Conservation (phyloP, 352 stramenopile genomes). For the Phytophthora hibernalis region DNA sequence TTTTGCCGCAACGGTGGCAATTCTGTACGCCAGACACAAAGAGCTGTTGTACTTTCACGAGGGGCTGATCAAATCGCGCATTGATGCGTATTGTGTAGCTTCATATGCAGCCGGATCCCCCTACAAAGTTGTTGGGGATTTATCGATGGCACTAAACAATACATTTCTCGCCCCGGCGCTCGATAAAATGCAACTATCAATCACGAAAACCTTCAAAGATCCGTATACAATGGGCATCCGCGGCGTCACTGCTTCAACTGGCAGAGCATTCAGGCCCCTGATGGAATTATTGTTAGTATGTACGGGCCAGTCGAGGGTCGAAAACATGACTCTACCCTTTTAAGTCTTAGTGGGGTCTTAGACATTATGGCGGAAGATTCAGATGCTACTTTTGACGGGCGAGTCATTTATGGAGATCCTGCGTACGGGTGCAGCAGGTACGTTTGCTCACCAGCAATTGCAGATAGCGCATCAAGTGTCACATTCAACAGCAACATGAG, state of each 20-base stretch:
- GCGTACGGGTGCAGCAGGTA: not conserved
- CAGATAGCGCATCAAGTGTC: not conserved
- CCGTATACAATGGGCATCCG: not conserved
- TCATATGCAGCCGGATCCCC: not conserved
- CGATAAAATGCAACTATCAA: not conserved
- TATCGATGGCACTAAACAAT: slow-evolving; percentile 10
- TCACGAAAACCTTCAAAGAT: slow-evolving; percentile 1
- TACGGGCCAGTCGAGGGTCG: not conserved
- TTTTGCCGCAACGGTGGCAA: not conserved
- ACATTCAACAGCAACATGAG: not conserved
- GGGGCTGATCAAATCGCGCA: not conserved
- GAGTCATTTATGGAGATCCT: not conserved
- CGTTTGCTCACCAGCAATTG: not conserved
- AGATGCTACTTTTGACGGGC: not conserved
- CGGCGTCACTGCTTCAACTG: slow-evolving; percentile 12
- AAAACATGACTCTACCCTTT: not conserved
- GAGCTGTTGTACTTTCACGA: slow-evolving; percentile 3
- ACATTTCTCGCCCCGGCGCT: not conserved
- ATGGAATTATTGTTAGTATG: slow-evolving; percentile 2
- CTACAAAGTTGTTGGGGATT: not conserved
- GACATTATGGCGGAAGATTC: not conserved
- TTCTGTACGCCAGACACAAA: not conserved
- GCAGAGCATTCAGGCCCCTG: not conserved
- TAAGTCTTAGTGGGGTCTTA: not conserved
- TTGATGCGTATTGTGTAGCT: not conserved